A percentile compares a stretch with the other conserved stretches of the same genome.
phyloP scores from a whole-genome alignment of 345 rosid genomes.

The Cardiospermum halicacabum region DNA sequence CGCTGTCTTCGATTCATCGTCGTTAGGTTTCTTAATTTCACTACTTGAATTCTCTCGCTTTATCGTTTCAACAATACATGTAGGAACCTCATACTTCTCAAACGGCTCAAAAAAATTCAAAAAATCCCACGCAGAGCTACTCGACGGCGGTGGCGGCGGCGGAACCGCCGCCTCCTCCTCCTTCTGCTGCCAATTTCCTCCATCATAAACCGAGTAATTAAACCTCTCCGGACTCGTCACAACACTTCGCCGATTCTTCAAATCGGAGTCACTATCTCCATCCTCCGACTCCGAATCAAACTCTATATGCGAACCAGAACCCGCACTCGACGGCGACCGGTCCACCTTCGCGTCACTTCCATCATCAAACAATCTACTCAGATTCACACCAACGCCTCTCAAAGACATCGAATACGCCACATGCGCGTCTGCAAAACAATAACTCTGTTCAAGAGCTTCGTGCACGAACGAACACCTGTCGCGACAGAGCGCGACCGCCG shows the following conservation, averaged over 20 bases:
- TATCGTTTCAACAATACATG: neutral
- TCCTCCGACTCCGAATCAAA: conserved; percentile 51
- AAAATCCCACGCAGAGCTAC: conserved; percentile 55
- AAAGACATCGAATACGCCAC: conserved; percentile 46
- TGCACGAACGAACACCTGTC: conserved; percentile 53
- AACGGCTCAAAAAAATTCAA: conserved; percentile 54
- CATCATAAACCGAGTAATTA: neutral
- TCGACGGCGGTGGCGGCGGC: conserved; percentile 52
- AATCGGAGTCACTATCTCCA: conserved; percentile 26
- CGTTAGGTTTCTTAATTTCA: conserved; percentile 1
- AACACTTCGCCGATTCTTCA: conserved; percentile 17
- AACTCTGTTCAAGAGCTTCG: conserved; percentile 51
- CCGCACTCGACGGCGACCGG: conserved; percentile 27
- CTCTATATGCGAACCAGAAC: conserved; percentile 45
- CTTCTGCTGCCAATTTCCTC: conserved; percentile 1
- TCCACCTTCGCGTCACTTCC: conserved; percentile 8
- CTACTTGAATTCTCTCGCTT: conserved; percentile 12
- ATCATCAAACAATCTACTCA: conserved; percentile 31
- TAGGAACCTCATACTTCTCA: conserved; percentile 33
- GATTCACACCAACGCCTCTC: conserved; percentile 37
- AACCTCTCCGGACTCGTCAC: conserved; percentile 4
- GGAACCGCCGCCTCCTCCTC: conserved; percentile 29
- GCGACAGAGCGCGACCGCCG: conserved; percentile 55
- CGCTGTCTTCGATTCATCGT: neutral
- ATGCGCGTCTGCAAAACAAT: conserved; percentile 52